A percentile compares a stretch with the other conserved stretches of the same genome.
Evolutionary conservation across 495 filamentous ascomycete species (phyloP).

Genomic region (Jackrogersella minutella): DNA sequence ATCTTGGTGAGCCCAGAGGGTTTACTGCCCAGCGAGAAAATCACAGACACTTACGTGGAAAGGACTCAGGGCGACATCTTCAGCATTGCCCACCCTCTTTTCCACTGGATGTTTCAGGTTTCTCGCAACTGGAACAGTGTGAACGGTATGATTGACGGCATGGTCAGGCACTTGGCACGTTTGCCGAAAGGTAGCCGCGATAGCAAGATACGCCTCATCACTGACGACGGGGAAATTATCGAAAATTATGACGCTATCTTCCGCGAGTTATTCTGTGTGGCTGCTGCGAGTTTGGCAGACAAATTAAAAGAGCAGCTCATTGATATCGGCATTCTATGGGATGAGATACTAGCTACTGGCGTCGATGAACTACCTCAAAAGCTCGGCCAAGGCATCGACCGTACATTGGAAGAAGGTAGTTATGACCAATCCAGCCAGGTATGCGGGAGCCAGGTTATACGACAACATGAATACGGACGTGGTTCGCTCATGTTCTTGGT

Average conservation of each 20-base stretch:
- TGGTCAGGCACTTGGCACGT: constrained; percentile 65
- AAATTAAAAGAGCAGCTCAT: constrained; percentile 67
- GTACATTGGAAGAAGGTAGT: constrained; percentile 10
- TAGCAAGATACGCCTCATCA: constrained; percentile 46
- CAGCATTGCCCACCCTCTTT: constrained; percentile 77
- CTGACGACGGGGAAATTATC: constrained; percentile 56
- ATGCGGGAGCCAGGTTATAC: constrained; percentile 12
- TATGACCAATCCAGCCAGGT: constrained; percentile 16
- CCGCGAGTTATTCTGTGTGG: constrained; percentile 86
- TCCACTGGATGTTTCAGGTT: constrained; percentile 86
- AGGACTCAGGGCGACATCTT: constrained; percentile 79
- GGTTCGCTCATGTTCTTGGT: constrained; percentile 85
- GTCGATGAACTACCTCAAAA: constrained; percentile 16
- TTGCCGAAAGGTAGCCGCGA: constrained; percentile 40
- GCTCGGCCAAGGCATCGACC: constrained; percentile 2
- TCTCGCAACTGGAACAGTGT: constrained; percentile 78
- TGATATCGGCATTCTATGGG: constrained; percentile 77
- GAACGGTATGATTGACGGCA: constrained; percentile 70
- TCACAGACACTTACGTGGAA: constrained; percentile 80
- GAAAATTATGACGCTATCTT: constrained; percentile 78
- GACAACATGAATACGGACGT: constrained; percentile 57
- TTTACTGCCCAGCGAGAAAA: constrained; percentile 78
- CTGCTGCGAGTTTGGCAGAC: constrained; percentile 75
- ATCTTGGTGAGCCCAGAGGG: constrained; percentile 84
- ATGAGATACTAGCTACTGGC: constrained; percentile 76